Base-by-base conservation (phyloP, 2,329 filamentous ascomycete genomes). In the Claviceps quebecensis region DNA sequence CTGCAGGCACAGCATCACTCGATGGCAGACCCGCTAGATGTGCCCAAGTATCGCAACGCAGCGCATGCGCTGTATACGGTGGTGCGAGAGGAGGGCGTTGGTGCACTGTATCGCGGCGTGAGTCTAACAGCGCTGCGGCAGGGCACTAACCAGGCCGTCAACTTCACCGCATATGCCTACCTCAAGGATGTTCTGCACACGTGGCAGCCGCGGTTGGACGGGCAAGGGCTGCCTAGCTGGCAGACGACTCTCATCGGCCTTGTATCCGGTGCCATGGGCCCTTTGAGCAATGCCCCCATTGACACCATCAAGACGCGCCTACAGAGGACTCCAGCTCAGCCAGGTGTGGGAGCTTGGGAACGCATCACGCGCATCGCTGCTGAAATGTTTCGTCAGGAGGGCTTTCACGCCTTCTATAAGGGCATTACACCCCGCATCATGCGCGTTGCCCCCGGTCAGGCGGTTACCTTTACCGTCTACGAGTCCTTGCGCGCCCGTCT, bases 281-380 rank as follows among this genome's bases (percentile, higher is more conserved):
- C 93, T 5, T 78, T 98, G 63, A 93, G 86, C 60, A 98, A 98
- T 65, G 93, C 94, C 29, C 93, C 93, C 22, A 97, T 98, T 65
- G 93, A 98, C 65, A 98, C 93, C 40, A 97, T 98, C 74, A 98
- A 98, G 81, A 98, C 93, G 43, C 76, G 93, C 48, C 72, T 98
- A 66, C 93, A 98, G 68, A 93, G 88, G 71, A 93, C 83, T 49
- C 87, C 88, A 0, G 89, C 86, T 3, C 78, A 86, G 68, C 78
- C 82, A 5, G 90, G 91, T 16, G 84, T 90, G 63, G 86, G 82
- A 46, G 91, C 93, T 13, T 68, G 94, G 59, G 77, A 79, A 53
- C 76, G 93, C 54, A 96, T 98, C 60, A 74, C 78, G 34, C 66
- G 70, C 41, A 98, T 98, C 60, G 83, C 87, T 49, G 76, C 70